Base-by-base conservation (phyloP, 371 early-diverging fungal genomes). In the Syncephalastrum monosporum region DNA sequence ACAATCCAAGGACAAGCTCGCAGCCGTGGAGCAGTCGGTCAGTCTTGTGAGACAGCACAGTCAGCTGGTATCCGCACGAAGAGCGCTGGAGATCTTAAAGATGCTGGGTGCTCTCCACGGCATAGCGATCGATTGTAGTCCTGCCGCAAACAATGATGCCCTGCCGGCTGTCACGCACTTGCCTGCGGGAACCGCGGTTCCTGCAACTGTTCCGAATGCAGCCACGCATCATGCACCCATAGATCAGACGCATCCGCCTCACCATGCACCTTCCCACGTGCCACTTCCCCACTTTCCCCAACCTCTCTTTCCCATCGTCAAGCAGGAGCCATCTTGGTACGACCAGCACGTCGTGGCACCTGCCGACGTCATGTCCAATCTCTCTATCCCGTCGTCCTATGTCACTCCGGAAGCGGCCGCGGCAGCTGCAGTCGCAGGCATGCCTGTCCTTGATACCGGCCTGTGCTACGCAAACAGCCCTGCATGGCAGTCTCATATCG, bases 1-100 rank as follows among this genome's bases (percentile, higher is more conserved):
- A 49, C 55, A 33, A n/a, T 52, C 53, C 14, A 8, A 21, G 43
- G 33, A 52, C 19, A 49, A 38, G 17, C 41, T 47, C 29, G 50
- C 48, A 19, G 48, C 46, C 25, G 23, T 60, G 13, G 42, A 60
- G n/a, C 54, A 52, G 27, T 42, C 55, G 24, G 53, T 55, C 42
- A 44, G 16, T 21, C 50, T 60, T 5, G 17, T 60, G 42, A 27
- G 55, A 27, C 55, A 49, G 23, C 46, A 52, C 45, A 43, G 50
- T 7, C 55, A 60, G 25, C 29, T 60, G 44, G 55, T 24, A 6
- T 25, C 55, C 5, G 60, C 55, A 14, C 54, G 44, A 24, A 50
- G 55, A 7, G 55, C 60, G 29, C 50, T 49, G 41, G 45, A 60
- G 45, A 52, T 55, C 12, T 4, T 60, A 19, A 17, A 25, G 19